phyloP scores from a whole-genome alignment of 306 rosid genomes.

The Glycine tomentella region DNA sequence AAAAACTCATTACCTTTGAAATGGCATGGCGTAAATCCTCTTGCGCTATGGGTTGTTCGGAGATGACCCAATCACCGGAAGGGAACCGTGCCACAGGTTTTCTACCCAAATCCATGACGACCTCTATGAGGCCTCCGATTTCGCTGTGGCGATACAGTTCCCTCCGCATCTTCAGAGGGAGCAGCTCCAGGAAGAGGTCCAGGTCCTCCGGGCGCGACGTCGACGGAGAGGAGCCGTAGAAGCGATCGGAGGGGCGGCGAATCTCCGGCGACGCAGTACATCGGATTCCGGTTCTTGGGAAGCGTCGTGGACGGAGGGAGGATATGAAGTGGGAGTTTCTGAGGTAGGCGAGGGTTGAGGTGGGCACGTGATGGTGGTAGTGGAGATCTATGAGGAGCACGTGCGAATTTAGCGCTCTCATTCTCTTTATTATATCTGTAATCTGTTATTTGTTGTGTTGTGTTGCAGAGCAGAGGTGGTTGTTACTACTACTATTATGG shows the following conservation, averaged over 20 bases:
- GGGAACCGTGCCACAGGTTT: slow-evolving; percentile 92
- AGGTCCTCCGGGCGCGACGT: slow-evolving; percentile 68
- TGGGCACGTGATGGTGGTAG: slow-evolving; percentile 54
- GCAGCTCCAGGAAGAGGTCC: slow-evolving; percentile 68
- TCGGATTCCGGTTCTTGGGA: slow-evolving; percentile 45
- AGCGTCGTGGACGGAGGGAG: slow-evolving; percentile 56
- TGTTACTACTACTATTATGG: background rate
- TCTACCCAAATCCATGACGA: slow-evolving; percentile 96
- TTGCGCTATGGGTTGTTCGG: slow-evolving; percentile 61
- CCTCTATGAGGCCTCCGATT: slow-evolving; percentile 79
- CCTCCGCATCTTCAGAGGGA: slow-evolving; percentile 74
- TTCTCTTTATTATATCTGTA: background rate
- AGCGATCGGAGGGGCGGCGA: slow-evolving; percentile 86
- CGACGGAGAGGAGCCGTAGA: slow-evolving; percentile 56
- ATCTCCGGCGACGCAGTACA: slow-evolving; percentile 67
- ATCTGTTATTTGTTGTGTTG: background rate
- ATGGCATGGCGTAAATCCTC: slow-evolving; percentile 85
- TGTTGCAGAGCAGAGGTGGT: background rate
- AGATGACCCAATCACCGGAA: slow-evolving; percentile 89
- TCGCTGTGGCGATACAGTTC: slow-evolving; percentile 68
- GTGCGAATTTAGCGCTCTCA: slow-evolving; percentile 77
- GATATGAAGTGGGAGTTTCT: slow-evolving; percentile 46
- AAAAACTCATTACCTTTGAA: slow-evolving; percentile 64
- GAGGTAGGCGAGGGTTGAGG: slow-evolving; percentile 58
- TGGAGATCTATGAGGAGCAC: slow-evolving; percentile 75